Evolutionary conservation across 441 rosid species (phyloP).

Genomic region (Capsella rubella): DNA sequence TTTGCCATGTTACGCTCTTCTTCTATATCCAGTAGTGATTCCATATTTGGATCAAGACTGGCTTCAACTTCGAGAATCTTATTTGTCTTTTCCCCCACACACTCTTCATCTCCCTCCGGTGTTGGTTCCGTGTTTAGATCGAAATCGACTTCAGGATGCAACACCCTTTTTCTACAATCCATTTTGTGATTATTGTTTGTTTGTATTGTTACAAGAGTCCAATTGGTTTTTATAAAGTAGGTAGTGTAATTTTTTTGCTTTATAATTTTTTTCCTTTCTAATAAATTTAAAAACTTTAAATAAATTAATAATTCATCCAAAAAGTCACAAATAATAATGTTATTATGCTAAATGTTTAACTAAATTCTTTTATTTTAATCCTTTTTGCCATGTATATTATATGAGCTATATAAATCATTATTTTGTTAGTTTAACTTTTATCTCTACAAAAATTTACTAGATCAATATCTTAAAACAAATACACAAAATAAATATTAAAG

Average conservation of each 20-base stretch:
- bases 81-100: background rate
- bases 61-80: background rate
- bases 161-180: background rate
- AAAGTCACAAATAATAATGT: too few relatives aligned
- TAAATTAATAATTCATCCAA: background rate
- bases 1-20: background rate
- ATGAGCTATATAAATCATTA: too few relatives aligned
- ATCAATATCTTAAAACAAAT: too few relatives aligned
- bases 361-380: too few relatives aligned
- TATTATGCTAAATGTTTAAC: too few relatives aligned
- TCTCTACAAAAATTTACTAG: too few relatives aligned
- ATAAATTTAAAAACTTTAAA: too few relatives aligned
- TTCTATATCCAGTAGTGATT: background rate
- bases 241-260: too few relatives aligned
- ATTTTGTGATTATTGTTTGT: background rate
- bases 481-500: too few relatives aligned
- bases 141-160: background rate
- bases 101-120: background rate
- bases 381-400: background rate
- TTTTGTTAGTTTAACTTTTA: too few relatives aligned
- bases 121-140: background rate
- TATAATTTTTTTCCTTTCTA: too few relatives aligned
- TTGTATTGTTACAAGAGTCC: background rate
- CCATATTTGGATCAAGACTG: background rate
- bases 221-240: background rate